Evolutionary conservation across 768 basidiomycete genomes (phyloP).

Genomic region (Rhodosporidiobolus odoratus): DNA sequence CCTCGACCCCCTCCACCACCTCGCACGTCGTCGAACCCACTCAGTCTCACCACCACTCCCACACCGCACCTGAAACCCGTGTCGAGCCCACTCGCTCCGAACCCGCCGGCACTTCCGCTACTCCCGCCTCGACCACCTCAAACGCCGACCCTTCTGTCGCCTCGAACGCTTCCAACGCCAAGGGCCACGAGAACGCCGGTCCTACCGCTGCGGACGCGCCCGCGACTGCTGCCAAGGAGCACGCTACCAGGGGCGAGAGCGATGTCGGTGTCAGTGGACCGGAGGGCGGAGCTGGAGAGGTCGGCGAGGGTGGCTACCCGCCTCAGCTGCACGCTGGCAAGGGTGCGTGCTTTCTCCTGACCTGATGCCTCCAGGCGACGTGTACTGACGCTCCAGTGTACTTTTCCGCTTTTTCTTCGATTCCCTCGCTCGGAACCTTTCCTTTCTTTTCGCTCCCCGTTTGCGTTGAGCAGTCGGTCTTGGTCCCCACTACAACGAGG

Average conservation of each 20-base stretch:
- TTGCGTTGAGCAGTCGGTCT: too few relatives aligned
- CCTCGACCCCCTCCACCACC: neutral
- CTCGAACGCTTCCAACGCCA: neutral
- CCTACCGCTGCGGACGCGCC: too few relatives aligned
- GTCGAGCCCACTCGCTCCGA: neutral
- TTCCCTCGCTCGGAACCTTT: too few relatives aligned
- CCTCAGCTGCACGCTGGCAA: neutral
- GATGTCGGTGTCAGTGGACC: neutral
- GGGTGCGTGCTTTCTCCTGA: too few relatives aligned
- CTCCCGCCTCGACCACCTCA: neutral
- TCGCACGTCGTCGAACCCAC: neutral
- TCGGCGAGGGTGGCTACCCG: neutral
- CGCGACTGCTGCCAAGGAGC: neutral
- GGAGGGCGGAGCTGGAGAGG: too few relatives aligned
- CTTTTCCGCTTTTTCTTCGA: too few relatives aligned
- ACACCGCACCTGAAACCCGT: too few relatives aligned
- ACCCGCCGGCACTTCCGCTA: neutral
- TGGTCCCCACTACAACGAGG: slow-evolving; percentile 22
- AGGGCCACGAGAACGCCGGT: neutral
- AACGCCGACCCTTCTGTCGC: neutral
- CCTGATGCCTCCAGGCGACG: too few relatives aligned
- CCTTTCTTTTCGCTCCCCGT: too few relatives aligned
- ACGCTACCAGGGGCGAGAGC: neutral
- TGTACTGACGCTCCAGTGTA: too few relatives aligned
- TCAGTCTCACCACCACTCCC: neutral